These are phyloP conservation scores for Tinospora cordifolia DNA, from an alignment of 164 flowering plant genomes.

Conservation along the genomic window DNA sequence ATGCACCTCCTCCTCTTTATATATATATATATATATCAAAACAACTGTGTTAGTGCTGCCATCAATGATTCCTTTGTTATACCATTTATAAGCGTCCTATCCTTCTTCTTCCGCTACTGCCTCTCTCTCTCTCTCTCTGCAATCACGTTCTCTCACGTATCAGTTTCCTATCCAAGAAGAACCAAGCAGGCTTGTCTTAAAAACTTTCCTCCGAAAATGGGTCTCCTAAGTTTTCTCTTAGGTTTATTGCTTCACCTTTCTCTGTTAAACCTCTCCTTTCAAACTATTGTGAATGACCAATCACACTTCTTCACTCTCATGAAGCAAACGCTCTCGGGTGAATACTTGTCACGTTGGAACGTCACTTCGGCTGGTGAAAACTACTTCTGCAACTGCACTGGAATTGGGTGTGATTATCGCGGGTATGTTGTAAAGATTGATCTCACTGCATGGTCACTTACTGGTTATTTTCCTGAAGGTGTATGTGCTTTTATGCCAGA, in stretches of 20 bases:
- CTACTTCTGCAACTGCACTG: conserved; percentile 48
- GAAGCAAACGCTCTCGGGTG: conserved; percentile 51
- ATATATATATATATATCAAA: conserved; percentile 15
- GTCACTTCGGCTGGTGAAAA: conserved; percentile 8
- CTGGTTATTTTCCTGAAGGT: conserved; percentile 51
- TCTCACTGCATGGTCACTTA: conserved; percentile 46
- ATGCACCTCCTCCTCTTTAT: conserved; percentile 17
- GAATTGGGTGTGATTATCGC: conserved; percentile 47
- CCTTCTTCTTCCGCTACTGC: too few relatives aligned
- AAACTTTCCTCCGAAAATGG: conserved; percentile 21
- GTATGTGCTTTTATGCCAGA: conserved; percentile 61
- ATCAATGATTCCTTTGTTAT: conserved; percentile 30
- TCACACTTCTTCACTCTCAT: conserved; percentile 57
- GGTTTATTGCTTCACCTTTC: conserved; percentile 21
- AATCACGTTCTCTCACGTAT: not conserved
- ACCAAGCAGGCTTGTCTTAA: not conserved
- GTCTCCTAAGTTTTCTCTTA: conserved; percentile 11
- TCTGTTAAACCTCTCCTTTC: conserved; percentile 19
- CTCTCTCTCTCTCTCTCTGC: conserved; percentile 16
- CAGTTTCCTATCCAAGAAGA: not conserved
- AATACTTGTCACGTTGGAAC: conserved; percentile 45
- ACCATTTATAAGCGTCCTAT: conserved; percentile 41
- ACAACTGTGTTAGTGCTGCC: conserved; percentile 23
- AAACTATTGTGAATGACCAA: conserved; percentile 27
- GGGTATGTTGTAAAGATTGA: conserved; percentile 48